Evolutionary conservation across 306 rosid genomes (phyloP).

Genomic region (Mucuna pruriens): DNA sequence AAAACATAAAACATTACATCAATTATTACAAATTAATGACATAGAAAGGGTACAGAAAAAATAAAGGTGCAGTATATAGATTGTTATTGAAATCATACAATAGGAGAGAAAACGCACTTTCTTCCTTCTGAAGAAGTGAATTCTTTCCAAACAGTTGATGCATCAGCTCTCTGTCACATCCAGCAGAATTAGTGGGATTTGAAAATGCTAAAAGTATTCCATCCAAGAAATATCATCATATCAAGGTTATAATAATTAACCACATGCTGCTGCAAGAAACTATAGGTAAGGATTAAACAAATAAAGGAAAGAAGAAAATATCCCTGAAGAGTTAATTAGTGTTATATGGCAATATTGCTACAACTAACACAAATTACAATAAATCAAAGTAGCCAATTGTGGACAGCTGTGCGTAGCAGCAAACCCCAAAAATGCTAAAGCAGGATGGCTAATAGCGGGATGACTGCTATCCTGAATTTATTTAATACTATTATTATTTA

Average conservation of each 20-base stretch:
- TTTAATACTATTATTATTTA: too few relatives aligned
- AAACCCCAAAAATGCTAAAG: too few relatives aligned
- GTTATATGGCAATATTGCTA: constrained; percentile 20
- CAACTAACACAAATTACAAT: constrained; percentile 21
- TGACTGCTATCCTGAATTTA: too few relatives aligned
- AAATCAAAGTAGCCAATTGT: too few relatives aligned
- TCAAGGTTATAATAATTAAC: constrained; percentile 25
- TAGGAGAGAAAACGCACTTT: constrained; percentile 61
- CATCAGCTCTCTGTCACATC: constrained; percentile 94
- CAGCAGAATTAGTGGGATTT: constrained; percentile 52
- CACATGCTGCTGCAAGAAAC: constrained; percentile 24
- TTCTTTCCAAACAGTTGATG: constrained; percentile 99
- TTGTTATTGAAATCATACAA: constrained; percentile 3
- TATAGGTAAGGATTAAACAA: constrained; percentile 23
- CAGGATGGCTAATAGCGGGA: too few relatives aligned
- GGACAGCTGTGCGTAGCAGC: too few relatives aligned
- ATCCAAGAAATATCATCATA: constrained; percentile 35
- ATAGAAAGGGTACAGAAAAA: constrained; percentile 19
- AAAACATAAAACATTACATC: constrained; percentile 21
- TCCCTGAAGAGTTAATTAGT: constrained; percentile 9
- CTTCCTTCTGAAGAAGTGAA: constrained; percentile 93
- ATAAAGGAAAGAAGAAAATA: constrained; percentile 27
- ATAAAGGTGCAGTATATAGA: not conserved
- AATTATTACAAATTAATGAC: constrained; percentile 14
- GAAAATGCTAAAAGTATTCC: constrained; percentile 34